A percentile compares a stretch with the other conserved stretches of the same genome.
phyloP scores from a whole-genome alignment of 139 green algal genomes.

The Coelastrella sp. region DNA sequence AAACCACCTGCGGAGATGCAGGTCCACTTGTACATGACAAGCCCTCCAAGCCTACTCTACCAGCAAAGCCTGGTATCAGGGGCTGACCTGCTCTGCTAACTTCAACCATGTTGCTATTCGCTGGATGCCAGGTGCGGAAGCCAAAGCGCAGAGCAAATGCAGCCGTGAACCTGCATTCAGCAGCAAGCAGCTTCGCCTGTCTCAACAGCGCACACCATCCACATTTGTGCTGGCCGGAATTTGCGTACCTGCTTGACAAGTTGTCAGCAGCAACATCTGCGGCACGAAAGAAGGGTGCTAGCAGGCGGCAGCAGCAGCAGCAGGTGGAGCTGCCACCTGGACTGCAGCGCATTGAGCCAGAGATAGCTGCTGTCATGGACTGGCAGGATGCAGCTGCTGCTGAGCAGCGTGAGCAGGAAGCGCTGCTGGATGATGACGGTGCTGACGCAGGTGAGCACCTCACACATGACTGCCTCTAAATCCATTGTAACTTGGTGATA shows the following conservation, averaged over 20 bases:
- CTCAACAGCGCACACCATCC: constrained; percentile 30
- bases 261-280: constrained; percentile 12
- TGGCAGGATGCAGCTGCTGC: constrained; percentile 53
- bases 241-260: constrained; percentile 37
- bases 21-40: no score
- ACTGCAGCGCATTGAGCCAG: constrained; percentile 16
- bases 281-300: background rate
- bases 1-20: no score
- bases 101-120: background rate
- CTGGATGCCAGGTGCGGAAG: constrained; percentile 47
- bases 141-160: background rate
- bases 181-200: background rate
- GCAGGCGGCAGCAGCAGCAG: constrained; percentile 15
- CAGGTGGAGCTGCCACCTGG: background rate
- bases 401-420: constrained; percentile 32
- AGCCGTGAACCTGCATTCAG: background rate
- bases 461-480: background rate
- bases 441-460: background rate
- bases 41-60: no score
- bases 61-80: background rate
- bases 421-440: background rate
- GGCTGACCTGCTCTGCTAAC: background rate
- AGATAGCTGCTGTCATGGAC: constrained; percentile 54
- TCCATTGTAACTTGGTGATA: no score
- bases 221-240: constrained; percentile 31